phyloP scores from a whole-genome alignment of 306 rosid species.

The Castanea sativa region DNA sequence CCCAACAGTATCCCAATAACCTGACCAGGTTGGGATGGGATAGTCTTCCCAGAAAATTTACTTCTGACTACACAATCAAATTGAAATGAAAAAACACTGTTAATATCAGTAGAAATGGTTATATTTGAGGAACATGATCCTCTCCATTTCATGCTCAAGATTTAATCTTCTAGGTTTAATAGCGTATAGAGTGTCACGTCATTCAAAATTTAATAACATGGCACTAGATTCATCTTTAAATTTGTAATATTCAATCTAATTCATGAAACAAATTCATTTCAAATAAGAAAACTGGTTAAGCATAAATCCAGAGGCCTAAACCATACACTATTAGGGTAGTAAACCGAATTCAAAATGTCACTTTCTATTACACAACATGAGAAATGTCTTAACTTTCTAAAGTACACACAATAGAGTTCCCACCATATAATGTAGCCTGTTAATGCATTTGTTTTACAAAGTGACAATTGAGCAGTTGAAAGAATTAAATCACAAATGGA shows the following conservation, averaged over 20 bases:
- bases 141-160: too few relatives aligned
- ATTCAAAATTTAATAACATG: too few relatives aligned
- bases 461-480: not conserved
- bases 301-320: not conserved
- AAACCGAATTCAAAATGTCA: not conserved
- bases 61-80: conserved; percentile 69
- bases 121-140: not conserved
- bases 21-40: conserved; percentile 85
- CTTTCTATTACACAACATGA: not conserved
- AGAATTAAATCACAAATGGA: not conserved
- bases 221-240: too few relatives aligned
- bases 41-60: conserved; percentile 71
- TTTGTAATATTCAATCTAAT: too few relatives aligned
- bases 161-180: too few relatives aligned
- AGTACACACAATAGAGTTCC: not conserved
- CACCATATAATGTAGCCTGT: not conserved
- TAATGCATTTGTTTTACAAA: not conserved
- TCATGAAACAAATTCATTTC: too few relatives aligned
- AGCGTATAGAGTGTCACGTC: too few relatives aligned
- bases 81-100: not conserved
- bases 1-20: conserved; percentile 76
- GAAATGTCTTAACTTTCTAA: too few relatives aligned
- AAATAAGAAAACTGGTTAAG: not conserved
- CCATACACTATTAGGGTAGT: not conserved
- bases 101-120: not conserved